Evolutionary conservation across 306 rosid genomes (phyloP).

Genomic region (Vachellia pachyceras): DNA sequence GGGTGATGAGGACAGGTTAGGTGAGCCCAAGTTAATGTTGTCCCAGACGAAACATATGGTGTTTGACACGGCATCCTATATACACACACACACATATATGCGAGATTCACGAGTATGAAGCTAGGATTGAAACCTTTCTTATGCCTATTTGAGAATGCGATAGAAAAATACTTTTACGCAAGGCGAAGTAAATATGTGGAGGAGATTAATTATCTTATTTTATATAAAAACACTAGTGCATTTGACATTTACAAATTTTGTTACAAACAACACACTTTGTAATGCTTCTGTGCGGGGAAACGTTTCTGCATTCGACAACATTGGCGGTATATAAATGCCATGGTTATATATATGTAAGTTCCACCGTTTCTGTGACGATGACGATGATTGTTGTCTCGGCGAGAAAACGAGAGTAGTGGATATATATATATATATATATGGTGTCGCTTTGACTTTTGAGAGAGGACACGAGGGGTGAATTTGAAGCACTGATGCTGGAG

Average conservation of each 20-base stretch:
- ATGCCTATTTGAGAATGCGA: too few relatives aligned
- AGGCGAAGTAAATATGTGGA: too few relatives aligned
- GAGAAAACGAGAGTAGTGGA: not conserved
- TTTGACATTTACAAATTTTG: too few relatives aligned
- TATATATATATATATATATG: too few relatives aligned
- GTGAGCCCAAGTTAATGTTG: slow-evolving; percentile 17
- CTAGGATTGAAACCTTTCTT: not conserved
- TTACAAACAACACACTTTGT: too few relatives aligned
- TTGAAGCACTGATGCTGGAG: not conserved
- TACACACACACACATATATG: too few relatives aligned
- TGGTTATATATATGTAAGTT: not conserved
- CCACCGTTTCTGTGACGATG: not conserved
- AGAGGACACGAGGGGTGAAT: slow-evolving; percentile 10
- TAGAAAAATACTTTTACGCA: too few relatives aligned
- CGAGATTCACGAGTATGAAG: slow-evolving; percentile 10
- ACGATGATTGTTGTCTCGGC: not conserved
- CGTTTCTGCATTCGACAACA: not conserved
- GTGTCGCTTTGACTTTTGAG: not conserved
- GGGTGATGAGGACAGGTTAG: slow-evolving; percentile 26
- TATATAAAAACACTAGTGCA: too few relatives aligned
- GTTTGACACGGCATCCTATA: not conserved
- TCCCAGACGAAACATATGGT: not conserved
- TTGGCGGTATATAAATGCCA: too few relatives aligned
- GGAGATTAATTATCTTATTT: too few relatives aligned
- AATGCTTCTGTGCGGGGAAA: not conserved